These are phyloP conservation scores for Inga leiocalycina DNA, from an alignment of 306 rosid genomes.

Conservation along the genomic window DNA sequence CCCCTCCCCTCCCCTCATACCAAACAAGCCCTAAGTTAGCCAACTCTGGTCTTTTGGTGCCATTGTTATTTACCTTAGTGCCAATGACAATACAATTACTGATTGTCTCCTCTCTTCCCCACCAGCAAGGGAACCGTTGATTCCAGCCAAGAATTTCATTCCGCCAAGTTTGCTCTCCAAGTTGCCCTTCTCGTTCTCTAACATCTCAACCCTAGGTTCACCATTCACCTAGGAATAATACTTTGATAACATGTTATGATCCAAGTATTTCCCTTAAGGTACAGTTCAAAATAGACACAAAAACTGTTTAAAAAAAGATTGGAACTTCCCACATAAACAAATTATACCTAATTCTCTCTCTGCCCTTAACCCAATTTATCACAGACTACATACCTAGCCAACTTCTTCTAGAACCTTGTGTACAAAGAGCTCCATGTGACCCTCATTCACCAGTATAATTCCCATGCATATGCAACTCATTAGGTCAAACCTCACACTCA, in stretches of 20 bases:
- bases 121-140: background rate
- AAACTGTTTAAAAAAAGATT: background rate
- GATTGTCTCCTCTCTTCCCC: background rate
- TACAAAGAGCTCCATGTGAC: background rate
- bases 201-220: background rate
- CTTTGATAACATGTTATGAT: background rate
- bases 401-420: background rate
- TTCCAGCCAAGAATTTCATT: background rate
- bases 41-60: background rate
- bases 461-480: background rate
- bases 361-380: background rate
- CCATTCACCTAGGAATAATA: background rate
- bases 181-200: background rate
- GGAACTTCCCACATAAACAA: background rate
- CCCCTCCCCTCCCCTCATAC: no score
- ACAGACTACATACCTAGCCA: background rate
- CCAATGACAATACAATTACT: background rate
- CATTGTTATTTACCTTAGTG: background rate
- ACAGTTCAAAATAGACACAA: background rate
- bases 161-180: background rate
- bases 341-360: background rate
- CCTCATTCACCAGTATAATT: background rate
- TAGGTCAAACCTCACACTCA: background rate
- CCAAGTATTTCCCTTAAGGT: background rate
- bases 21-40: no score